Evolutionary conservation across 805 yeast species (phyloP).

Genomic region (Hanseniaspora meyeri): DNA sequence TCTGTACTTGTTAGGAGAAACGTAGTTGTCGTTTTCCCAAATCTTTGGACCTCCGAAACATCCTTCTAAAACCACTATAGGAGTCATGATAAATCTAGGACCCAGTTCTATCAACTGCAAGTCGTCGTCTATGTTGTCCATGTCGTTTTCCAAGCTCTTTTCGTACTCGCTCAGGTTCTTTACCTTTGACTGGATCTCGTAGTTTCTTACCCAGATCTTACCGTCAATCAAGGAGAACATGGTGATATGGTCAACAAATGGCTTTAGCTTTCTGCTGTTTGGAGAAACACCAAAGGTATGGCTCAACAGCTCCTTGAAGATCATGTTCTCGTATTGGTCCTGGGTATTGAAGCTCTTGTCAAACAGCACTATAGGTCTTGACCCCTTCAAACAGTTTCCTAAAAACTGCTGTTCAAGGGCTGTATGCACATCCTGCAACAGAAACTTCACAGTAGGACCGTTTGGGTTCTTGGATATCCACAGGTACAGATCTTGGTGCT

Average conservation of each 20-base stretch:
- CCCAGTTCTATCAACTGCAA: slow-evolving; percentile 85
- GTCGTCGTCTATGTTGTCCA: slow-evolving; percentile 34
- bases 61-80: slow-evolving; percentile 84
- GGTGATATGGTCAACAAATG: slow-evolving; percentile 90
- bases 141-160: slow-evolving; percentile 27
- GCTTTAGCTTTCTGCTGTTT: slow-evolving; percentile 78
- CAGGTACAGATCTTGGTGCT: slow-evolving; percentile 85
- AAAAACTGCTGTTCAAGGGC: slow-evolving; percentile 92
- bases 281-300: slow-evolving; percentile 95
- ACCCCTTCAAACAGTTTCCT: slow-evolving; percentile 90
- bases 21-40: slow-evolving; percentile 91
- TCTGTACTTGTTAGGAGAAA: slow-evolving; percentile 89
- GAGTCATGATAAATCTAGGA: slow-evolving; percentile 87
- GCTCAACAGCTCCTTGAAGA: slow-evolving; percentile 62
- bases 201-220: slow-evolving; percentile 91
- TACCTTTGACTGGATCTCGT: slow-evolving; percentile 63
- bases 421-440: slow-evolving; percentile 87
- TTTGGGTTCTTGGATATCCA: slow-evolving; percentile 96
- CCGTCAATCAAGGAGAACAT: slow-evolving; percentile 85
- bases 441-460: slow-evolving; percentile 92
- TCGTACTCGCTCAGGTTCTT: slow-evolving; percentile 43
- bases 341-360: slow-evolving; percentile 63
- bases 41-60: slow-evolving; percentile 96
- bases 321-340: slow-evolving; percentile 44
- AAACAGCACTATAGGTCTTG: slow-evolving; percentile 85